Percentiles rank a stretch among this genome's conserved stretches.
These are phyloP conservation scores for Xenosphaeropsis pyriputrescens DNA, from an alignment of 2,329 filamentous ascomycete species.

Conservation along the genomic window DNA sequence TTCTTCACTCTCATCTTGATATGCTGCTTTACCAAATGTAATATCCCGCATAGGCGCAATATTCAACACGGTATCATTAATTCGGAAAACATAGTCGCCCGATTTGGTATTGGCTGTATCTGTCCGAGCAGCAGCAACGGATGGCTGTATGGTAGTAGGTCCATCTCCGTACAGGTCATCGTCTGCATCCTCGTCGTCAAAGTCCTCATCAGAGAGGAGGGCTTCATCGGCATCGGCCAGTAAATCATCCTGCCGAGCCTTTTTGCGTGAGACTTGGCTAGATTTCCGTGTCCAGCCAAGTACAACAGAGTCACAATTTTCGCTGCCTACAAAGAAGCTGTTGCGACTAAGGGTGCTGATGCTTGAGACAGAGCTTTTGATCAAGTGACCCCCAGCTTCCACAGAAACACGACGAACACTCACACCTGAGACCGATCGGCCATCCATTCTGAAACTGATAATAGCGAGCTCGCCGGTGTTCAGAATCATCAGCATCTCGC, in stretches of 20 bases:
- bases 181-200: conserved; percentile 37
- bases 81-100: conserved; percentile 56
- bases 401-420: conserved; percentile 49
- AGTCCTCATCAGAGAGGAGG: conserved; percentile 23
- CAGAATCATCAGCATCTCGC: conserved; percentile 74
- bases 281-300: conserved; percentile 65
- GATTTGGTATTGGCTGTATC: conserved; percentile 27
- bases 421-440: conserved; percentile 79
- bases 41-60: conserved; percentile 69
- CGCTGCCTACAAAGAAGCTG: conserved; percentile 72
- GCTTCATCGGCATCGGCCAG: conserved; percentile 38
- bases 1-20: conserved; percentile 28
- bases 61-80: conserved; percentile 65
- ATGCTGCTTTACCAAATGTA: conserved; percentile 45
- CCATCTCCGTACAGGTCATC: conserved; percentile 51
- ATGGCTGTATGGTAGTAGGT: conserved; percentile 19
- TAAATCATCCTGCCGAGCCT: conserved; percentile 39
- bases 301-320: conserved; percentile 67
- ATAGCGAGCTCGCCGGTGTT: conserved; percentile 61
- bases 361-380: conserved; percentile 53
- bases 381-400: conserved; percentile 45
- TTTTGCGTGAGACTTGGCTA: conserved; percentile 44
- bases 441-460: conserved; percentile 74
- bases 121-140: conserved; percentile 20
- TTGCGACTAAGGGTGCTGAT: conserved; percentile 53